Evolutionary conservation across 352 stramenopile genomes (phyloP), one percentile per base, ranked within the genome.

Genomic region (Globisporangium canariense): DNA sequence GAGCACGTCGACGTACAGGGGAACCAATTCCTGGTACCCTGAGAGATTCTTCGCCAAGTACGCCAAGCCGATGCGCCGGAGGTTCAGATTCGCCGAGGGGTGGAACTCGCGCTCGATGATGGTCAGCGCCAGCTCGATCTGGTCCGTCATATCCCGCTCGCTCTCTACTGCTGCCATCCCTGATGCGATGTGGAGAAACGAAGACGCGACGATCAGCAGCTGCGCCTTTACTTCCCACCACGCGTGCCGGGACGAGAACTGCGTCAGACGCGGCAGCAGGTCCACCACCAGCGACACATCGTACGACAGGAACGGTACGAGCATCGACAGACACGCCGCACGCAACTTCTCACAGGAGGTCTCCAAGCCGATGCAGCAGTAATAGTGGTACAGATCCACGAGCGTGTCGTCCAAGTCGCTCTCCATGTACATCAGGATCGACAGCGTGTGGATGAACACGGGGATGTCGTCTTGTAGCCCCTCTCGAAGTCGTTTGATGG

Each of bases 141-240:
- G 77, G 30, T 90, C 80, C 9, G 79, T 90, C 54, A 75, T 74
- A 49, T 92, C 81, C 7, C 59, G 54, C 11, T 65, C 55, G 1
- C 38, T 64, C 18, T 71, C 51, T 57, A 65, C 36, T 16, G 52
- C n/a, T 20, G 58, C 49, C 0, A 72, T 51, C 4, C 34, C 47
- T 11, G 74, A 58, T 8, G 68, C 70, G 30, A 65, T 49, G 14
- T 78, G 58, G 57, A 96, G 73, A 54, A 93, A 81, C 20, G 78
- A 75, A 16, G 83, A 81, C 2, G 73, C 71, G 16, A 92, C 78
- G 60, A 93, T 75, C 16, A 94, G 52, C 28, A 94, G 67, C 65
- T 96, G 84, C 2, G 75, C 77, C 65, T 93, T 93, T 51, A 96
- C 85, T 52, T 96, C 88, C 88, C 88, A 95, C 88, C 88, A 94